phyloP scores from a whole-genome alignment of 1,284 basidiomycete species.

The Agaricales sp. region DNA sequence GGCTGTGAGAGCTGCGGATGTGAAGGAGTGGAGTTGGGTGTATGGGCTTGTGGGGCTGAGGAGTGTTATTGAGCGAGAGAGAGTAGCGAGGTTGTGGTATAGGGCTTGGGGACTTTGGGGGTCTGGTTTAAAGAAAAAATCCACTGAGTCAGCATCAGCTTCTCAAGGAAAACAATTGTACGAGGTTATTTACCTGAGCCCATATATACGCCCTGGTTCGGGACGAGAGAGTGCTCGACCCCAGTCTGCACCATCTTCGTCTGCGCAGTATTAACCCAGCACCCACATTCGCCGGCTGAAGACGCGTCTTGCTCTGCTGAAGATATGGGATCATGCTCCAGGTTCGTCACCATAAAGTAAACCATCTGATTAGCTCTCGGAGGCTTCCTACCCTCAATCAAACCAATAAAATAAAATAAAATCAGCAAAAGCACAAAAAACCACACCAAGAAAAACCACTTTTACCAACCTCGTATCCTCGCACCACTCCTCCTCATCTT shows the following conservation, averaged over 20 bases:
- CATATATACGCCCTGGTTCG: constrained; percentile 50
- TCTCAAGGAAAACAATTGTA: constrained; percentile 1
- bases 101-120: constrained; percentile 12
- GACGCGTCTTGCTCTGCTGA: constrained; percentile 39
- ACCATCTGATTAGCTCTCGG: constrained; percentile 30
- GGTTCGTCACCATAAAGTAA: constrained; percentile 74
- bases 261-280: constrained; percentile 66
- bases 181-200: constrained; percentile 30
- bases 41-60: constrained; percentile 25
- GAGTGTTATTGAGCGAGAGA: constrained; percentile 15
- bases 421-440: background rate
- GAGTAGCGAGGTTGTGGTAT: constrained; percentile 14
- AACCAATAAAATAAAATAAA: background rate
- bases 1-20: constrained; percentile 44
- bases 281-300: constrained; percentile 68
- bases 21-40: constrained; percentile 36
- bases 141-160: constrained; percentile 11
- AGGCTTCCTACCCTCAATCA: background rate
- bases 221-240: constrained; percentile 58
- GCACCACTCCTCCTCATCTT: constrained; percentile 21
- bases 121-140: constrained; percentile 1
- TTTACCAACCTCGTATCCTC: constrained; percentile 12
- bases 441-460: background rate
- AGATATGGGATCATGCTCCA: constrained; percentile 34
- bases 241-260: constrained; percentile 80